phyloP scores from a whole-genome alignment of 2,329 filamentous ascomycete species.

The Ceratocystis diversiconidia region DNA sequence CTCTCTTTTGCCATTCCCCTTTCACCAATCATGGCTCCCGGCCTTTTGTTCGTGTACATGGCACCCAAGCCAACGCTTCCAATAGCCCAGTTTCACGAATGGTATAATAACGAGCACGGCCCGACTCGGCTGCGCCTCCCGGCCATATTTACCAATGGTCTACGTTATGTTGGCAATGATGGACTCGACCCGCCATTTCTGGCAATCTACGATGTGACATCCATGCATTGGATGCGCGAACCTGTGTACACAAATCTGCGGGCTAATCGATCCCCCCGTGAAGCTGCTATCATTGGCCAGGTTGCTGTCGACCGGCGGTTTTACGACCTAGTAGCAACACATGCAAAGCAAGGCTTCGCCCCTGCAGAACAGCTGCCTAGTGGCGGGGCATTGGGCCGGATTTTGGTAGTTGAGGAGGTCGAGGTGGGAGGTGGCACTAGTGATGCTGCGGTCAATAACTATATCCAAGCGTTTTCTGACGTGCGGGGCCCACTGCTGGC shows the following conservation, averaged over 20 bases:
- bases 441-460: conserved; percentile 43
- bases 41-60: conserved; percentile 78
- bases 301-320: conserved; percentile 55
- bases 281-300: conserved; percentile 40
- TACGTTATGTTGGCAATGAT: conserved; percentile 56
- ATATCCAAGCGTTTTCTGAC: conserved; percentile 47
- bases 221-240: conserved; percentile 55
- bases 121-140: conserved; percentile 64
- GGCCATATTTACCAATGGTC: conserved; percentile 59
- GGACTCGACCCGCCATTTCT: conserved; percentile 49
- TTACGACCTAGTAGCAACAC: conserved; percentile 49
- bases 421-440: conserved; percentile 25
- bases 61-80: conserved; percentile 55
- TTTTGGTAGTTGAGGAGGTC: conserved; percentile 47
- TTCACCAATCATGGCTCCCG: conserved; percentile 29
- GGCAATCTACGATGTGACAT: conserved; percentile 67
- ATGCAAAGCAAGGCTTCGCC: conserved; percentile 41
- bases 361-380: conserved; percentile 46
- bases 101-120: conserved; percentile 91
- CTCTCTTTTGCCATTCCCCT: not conserved
- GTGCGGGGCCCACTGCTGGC: not conserved
- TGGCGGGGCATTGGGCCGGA: conserved; percentile 42
- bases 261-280: conserved; percentile 39
- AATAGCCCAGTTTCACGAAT: conserved; percentile 65
- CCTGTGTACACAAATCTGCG: conserved; percentile 55